Evolutionary conservation across 1,284 basidiomycete species (phyloP).

Genomic region (Meira miltonrushii): DNA sequence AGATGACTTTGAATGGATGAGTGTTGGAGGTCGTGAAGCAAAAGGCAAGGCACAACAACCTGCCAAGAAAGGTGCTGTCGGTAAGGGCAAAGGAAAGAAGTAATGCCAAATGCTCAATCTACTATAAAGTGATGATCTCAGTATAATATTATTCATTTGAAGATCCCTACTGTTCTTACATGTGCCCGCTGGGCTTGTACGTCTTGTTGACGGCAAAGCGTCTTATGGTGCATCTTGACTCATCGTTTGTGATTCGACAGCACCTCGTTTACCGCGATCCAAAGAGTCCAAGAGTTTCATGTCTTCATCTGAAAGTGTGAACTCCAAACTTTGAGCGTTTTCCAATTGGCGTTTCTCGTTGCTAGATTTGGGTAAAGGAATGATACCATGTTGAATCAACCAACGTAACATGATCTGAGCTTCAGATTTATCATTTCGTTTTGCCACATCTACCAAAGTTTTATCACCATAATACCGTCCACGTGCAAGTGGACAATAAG

Average conservation of each 20-base stretch:
- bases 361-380: constrained; percentile 66
- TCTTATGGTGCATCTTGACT: constrained; percentile 5
- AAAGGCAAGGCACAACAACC: constrained; percentile 30
- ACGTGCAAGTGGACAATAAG: constrained; percentile 45
- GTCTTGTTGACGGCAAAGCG: background rate
- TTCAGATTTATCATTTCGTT: constrained; percentile 62
- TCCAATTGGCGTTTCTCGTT: constrained; percentile 64
- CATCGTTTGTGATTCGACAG: constrained; percentile 5
- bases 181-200: background rate
- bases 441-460: constrained; percentile 10
- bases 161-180: no score
- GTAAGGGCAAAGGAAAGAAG: constrained; percentile 45
- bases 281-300: constrained; percentile 53
- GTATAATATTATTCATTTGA: no score
- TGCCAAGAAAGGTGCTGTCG: constrained; percentile 29
- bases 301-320: constrained; percentile 63
- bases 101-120: constrained; percentile 8
- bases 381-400: constrained; percentile 64
- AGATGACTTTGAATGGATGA: constrained; percentile 50
- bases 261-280: background rate
- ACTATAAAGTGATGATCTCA: no score
- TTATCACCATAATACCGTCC: constrained; percentile 16
- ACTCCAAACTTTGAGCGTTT: constrained; percentile 68
- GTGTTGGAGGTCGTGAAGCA: constrained; percentile 47
- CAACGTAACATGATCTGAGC: constrained; percentile 75